phyloP scores from a whole-genome alignment of 1,139 yeast genomes.

The Candida neerlandica region DNA sequence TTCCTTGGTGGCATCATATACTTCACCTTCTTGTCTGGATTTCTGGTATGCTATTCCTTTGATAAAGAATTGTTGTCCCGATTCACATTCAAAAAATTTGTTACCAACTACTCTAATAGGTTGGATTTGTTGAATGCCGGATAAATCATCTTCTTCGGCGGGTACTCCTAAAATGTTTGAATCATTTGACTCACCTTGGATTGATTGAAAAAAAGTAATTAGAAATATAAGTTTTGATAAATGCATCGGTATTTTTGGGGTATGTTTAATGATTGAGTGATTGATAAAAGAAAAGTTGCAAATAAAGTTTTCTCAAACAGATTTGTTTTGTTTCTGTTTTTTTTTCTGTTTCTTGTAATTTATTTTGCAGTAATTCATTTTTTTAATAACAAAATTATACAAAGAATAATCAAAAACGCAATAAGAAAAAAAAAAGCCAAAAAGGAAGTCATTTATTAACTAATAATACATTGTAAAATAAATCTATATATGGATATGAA shows the following conservation, averaged over 20 bases:
- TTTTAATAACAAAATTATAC: slow-evolving; percentile 1
- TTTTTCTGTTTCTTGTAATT: background rate
- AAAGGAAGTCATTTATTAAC: background rate
- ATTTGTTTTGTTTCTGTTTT: slow-evolving; percentile 1
- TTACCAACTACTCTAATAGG: slow-evolving; percentile 35
- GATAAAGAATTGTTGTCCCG: slow-evolving; percentile 53
- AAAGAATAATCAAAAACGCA: background rate
- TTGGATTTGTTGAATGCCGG: slow-evolving; percentile 5
- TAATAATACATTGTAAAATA: slow-evolving; percentile 1
- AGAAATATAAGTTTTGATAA: background rate
- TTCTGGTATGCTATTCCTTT: slow-evolving; percentile 65
- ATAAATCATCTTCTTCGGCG: background rate
- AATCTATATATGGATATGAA: background rate
- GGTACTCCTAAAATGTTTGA: background rate
- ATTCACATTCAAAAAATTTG: slow-evolving; percentile 45
- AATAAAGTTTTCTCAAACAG: slow-evolving; percentile 2
- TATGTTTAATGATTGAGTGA: background rate
- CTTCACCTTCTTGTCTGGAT: slow-evolving; percentile 35
- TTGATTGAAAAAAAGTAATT: background rate
- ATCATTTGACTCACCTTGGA: background rate
- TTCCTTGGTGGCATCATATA: slow-evolving; percentile 22
- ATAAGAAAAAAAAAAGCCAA: background rate
- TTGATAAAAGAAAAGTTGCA: slow-evolving; percentile 3
- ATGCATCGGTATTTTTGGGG: too few species aligned
- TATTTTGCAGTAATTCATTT: background rate